phyloP scores from a whole-genome alignment of 164 flowering plant species.

The Stephania cephalantha region DNA sequence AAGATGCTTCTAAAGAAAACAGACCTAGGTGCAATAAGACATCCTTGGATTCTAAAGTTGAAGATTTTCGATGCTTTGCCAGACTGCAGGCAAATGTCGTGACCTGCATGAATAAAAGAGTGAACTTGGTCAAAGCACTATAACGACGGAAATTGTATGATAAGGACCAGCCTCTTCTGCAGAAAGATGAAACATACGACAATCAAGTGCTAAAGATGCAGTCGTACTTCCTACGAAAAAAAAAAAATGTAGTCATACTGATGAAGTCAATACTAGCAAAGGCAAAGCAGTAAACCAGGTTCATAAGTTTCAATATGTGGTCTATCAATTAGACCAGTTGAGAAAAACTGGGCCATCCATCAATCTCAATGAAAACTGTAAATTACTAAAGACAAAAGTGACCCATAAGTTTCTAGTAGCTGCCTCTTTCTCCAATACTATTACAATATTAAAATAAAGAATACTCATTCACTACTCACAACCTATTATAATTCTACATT shows the following conservation, averaged over 20 bases:
- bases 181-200: too few relatives aligned
- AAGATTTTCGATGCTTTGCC: constrained; percentile 95
- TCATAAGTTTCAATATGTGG: not conserved
- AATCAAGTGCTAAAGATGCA: too few relatives aligned
- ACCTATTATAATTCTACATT: too few relatives aligned
- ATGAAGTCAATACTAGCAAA: not conserved
- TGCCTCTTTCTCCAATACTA: too few relatives aligned
- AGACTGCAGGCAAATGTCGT: constrained; percentile 80
- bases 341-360: too few relatives aligned
- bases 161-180: not conserved
- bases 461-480: too few relatives aligned
- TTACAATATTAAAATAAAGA: too few relatives aligned
- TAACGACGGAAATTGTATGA: not conserved
- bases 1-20: constrained; percentile 14
- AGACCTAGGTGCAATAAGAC: constrained; percentile 80
- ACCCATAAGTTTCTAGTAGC: too few relatives aligned
- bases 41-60: constrained; percentile 89
- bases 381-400: too few relatives aligned
- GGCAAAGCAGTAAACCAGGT: not conserved
- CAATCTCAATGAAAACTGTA: too few relatives aligned
- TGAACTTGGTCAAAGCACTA: constrained; percentile 10
- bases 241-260: not conserved
- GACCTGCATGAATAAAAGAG: constrained; percentile 43
- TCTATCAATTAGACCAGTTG: not conserved
- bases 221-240: too few relatives aligned